phyloP scores from a whole-genome alignment of 192 early-diverging fungal genomes.

The Radiomyces spectabilis region DNA sequence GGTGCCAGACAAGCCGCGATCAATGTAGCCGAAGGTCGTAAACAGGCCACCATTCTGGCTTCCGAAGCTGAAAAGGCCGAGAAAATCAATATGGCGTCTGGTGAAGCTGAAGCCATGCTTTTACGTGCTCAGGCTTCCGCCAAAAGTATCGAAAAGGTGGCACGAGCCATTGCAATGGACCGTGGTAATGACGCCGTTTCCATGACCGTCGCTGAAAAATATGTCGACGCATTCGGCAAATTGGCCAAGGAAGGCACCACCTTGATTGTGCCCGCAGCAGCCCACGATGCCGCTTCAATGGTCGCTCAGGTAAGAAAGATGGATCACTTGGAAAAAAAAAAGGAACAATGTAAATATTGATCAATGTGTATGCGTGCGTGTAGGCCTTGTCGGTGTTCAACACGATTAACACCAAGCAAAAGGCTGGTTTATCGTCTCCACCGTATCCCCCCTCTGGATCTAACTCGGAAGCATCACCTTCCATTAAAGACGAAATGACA shows the following conservation, averaged over 20 bases:
- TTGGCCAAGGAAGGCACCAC: constrained; percentile 92
- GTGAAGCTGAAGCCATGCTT: constrained; percentile 85
- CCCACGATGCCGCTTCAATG: constrained; percentile 80
- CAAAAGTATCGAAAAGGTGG: constrained; percentile 72
- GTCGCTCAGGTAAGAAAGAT: constrained; percentile 66
- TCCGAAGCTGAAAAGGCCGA: constrained; percentile 89
- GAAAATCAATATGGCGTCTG: constrained; percentile 86
- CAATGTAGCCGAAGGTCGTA: constrained; percentile 93
- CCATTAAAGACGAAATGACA: constrained; percentile 21
- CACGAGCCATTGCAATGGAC: constrained; percentile 58
- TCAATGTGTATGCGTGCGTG: background rate
- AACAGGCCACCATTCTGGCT: constrained; percentile 86
- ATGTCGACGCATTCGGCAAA: constrained; percentile 87
- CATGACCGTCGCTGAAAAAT: constrained; percentile 91
- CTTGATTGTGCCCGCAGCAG: constrained; percentile 78
- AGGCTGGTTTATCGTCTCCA: too few species aligned
- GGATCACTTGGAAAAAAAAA: background rate
- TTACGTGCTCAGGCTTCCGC: constrained; percentile 79
- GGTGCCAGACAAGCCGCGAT: constrained; percentile 87
- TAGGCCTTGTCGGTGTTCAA: constrained; percentile 45
- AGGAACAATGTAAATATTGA: background rate
- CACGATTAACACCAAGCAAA: constrained; percentile 38
- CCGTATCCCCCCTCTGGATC: background rate
- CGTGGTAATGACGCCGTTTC: constrained; percentile 80
- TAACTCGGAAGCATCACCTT: background rate